phyloP scores from a whole-genome alignment of 331 rosid genomes.

The Quercus lobata region DNA sequence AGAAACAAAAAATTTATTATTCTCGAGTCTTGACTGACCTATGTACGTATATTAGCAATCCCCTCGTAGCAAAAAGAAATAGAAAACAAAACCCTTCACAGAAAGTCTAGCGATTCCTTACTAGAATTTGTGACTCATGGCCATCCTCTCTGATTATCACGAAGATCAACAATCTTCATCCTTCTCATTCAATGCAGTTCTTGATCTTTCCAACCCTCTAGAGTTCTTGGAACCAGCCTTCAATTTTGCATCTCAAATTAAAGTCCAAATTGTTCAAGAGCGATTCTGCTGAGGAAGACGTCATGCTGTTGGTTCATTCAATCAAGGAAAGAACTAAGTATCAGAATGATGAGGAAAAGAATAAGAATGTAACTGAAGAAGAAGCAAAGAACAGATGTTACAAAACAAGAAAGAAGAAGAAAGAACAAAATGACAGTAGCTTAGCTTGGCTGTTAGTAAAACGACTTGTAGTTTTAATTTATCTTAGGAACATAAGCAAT shows the following conservation, averaged over 20 bases:
- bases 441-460: too few relatives aligned
- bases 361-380: neutral
- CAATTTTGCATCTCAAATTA: neutral
- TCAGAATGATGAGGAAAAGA: neutral
- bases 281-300: slow-evolving; percentile 6
- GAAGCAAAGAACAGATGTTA: neutral
- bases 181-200: slow-evolving; percentile 1
- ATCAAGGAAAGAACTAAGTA: neutral
- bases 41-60: too few relatives aligned
- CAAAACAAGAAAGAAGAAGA: neutral
- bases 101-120: too few relatives aligned
- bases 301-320: neutral
- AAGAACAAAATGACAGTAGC: neutral
- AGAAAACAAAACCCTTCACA: too few relatives aligned
- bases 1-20: too few relatives aligned
- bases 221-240: neutral
- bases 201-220: slow-evolving; percentile 14
- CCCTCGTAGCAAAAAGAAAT: too few relatives aligned
- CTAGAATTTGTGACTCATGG: neutral
- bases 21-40: too few relatives aligned
- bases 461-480: too few relatives aligned
- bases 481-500: too few relatives aligned
- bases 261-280: neutral
- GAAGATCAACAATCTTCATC: neutral
- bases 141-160: neutral